Evolutionary conservation across 1,284 basidiomycete species (phyloP), one percentile per base, ranked within the genome.

Genomic region (Laetiporus sulphureus): DNA sequence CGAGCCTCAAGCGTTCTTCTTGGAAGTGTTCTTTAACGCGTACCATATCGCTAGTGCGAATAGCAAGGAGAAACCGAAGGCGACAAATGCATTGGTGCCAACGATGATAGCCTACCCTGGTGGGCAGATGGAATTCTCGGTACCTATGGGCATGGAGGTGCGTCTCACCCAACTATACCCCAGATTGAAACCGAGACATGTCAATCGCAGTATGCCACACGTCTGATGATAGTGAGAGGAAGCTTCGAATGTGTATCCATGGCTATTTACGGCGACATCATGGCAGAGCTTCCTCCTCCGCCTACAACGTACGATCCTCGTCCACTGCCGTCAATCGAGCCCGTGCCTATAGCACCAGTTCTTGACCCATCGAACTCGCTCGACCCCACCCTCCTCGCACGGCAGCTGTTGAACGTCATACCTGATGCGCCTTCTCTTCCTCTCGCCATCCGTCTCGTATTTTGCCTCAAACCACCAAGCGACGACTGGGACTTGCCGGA

Each of bases 141-240:
- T 89, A n/a, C 73, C 83, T 41, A 81, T 86, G 77, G 77, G 78
- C 36, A 46, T 59, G 7, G 80, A 85, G 61, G 84, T 78, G 56
- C 42, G 70, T 62, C 23, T 2, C 21, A 11, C 40, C 12, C 29
- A n/a, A 18, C 18, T 32, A 18, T 43, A 18, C 23, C 25, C 33
- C 37, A 30, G 27, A 41, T 45, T 24, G 41, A 41, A 38, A 13
- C 21, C n/a, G 13, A 13, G n/a, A 23, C 3, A 20, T 30, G 20
- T 21, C 15, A 35, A n/a, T 32, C 30, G 12, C 55, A 89, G 85
- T 77, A 76, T 56, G 75, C 80, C 2, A 88, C 85, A 18, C 80
- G 86, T 40, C 66, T 90, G 20, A 79, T 90, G 72, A 83, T 89
- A 44, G 69, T 90, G 48, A 78, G 78, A 55, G 87, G 85, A 22